These are phyloP conservation scores for Phytophthora ramorum DNA, from an alignment of 352 stramenopile species.

Conservation along the genomic window DNA sequence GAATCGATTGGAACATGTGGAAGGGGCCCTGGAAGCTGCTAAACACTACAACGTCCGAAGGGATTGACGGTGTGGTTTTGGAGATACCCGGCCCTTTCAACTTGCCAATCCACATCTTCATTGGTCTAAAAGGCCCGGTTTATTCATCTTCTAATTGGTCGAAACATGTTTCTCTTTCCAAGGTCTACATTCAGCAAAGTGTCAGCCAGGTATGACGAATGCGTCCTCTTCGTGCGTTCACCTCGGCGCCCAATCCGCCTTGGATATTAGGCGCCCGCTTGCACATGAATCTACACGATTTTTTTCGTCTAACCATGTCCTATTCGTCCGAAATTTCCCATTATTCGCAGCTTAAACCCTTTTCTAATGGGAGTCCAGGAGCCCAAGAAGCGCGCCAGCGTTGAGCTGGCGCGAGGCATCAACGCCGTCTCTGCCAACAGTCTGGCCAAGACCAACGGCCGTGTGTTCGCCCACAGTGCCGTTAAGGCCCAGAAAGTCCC, in stretches of 20 bases:
- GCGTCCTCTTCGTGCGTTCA: neutral
- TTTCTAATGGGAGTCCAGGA: conserved; percentile 33
- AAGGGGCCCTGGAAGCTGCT: too few species aligned
- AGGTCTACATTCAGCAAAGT: conserved; percentile 20
- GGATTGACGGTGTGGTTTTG: too few species aligned
- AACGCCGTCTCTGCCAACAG: conserved; percentile 80
- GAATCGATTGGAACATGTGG: too few species aligned
- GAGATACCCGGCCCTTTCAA: too few species aligned
- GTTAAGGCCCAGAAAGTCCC: conserved; percentile 42
- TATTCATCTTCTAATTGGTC: conserved; percentile 8
- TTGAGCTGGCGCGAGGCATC: conserved; percentile 78
- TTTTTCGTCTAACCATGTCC: conserved; percentile 2
- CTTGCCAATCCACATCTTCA: conserved; percentile 1
- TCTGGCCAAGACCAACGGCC: conserved; percentile 66
- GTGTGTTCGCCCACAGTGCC: conserved; percentile 65
- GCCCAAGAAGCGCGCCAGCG: conserved; percentile 58
- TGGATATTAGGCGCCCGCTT: neutral
- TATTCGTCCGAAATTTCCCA: neutral
- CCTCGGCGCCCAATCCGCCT: neutral
- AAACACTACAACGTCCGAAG: too few species aligned
- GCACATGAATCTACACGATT: neutral
- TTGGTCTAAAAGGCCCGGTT: conserved; percentile 5
- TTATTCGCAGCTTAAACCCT: neutral
- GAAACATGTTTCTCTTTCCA: conserved; percentile 10
- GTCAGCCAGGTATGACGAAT: conserved; percentile 6